Evolutionary conservation across 73 alveolate species (phyloP).

Genomic region (Symbiodinium natans): DNA sequence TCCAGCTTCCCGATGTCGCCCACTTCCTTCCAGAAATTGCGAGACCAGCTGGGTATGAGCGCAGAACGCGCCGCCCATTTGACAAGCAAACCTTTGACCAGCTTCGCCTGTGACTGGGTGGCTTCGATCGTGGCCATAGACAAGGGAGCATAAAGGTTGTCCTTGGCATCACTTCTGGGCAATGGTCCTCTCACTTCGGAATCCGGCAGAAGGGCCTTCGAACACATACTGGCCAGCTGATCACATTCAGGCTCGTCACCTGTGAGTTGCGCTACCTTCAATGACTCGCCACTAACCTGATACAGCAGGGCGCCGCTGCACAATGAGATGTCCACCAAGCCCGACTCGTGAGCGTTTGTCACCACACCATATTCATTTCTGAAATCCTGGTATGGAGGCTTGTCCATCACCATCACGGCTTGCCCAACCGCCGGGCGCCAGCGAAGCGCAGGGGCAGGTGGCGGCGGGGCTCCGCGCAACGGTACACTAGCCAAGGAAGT

Average conservation of each 20-base stretch:
- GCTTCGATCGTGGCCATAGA: not conserved
- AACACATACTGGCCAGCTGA: not conserved
- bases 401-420: not conserved
- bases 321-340: not conserved
- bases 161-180: not conserved
- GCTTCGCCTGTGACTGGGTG: not conserved
- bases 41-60: not conserved
- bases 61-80: not conserved
- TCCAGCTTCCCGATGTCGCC: not conserved
- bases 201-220: not conserved
- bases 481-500: not conserved
- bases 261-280: not conserved
- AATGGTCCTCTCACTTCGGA: not conserved
- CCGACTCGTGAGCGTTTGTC: not conserved
- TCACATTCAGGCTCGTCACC: not conserved
- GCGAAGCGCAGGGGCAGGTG: not conserved
- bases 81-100: not conserved
- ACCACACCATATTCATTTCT: not conserved
- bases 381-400: not conserved
- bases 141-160: not conserved
- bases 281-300: not conserved
- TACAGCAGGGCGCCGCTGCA: not conserved
- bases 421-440: conserved; percentile 6
- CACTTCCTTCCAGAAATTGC: not conserved
- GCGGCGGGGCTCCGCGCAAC: not conserved